Conservation (phyloP, 2,329 filamentous ascomycete species). For the Pyrenochaeta sp. region DNA sequence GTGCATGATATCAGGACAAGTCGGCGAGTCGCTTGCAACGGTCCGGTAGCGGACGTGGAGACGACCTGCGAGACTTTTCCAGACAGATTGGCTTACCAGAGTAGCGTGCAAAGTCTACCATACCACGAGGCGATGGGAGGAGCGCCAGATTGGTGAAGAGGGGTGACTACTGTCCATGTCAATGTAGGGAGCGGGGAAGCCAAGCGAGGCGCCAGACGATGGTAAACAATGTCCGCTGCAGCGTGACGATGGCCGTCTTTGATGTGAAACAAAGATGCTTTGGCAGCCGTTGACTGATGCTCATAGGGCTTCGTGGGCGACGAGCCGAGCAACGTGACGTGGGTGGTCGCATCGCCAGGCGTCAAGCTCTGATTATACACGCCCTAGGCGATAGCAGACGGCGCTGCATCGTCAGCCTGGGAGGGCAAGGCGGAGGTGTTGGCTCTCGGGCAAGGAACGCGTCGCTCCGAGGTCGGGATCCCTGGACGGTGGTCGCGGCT, state of each 20-base stretch:
- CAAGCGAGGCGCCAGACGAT: neutral
- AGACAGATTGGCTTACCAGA: too few species aligned
- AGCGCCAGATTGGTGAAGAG: too few species aligned
- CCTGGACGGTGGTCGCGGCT: slow-evolving; percentile 1
- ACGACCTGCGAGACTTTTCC: slow-evolving; percentile 2
- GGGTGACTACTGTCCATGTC: neutral
- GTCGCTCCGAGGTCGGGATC: slow-evolving; percentile 25
- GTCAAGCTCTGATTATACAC: slow-evolving; percentile 3
- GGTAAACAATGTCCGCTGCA: neutral
- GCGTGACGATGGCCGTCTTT: too few species aligned
- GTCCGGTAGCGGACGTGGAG: slow-evolving; percentile 10
- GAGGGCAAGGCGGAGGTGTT: slow-evolving; percentile 9
- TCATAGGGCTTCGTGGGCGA: neutral
- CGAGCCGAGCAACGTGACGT: neutral
- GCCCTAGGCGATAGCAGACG: slow-evolving; percentile 7
- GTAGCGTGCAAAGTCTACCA: neutral
- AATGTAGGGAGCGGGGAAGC: slow-evolving; percentile 1
- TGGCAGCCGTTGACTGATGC: too few species aligned
- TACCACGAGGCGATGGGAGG: too few species aligned
- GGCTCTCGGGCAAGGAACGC: slow-evolving; percentile 20
- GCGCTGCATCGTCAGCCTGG: slow-evolving; percentile 23
- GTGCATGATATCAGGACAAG: slow-evolving; percentile 21
- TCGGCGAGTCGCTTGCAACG: slow-evolving; percentile 9
- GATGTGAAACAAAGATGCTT: slow-evolving; percentile 4
- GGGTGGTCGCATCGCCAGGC: slow-evolving; percentile 2